phyloP scores from a whole-genome alignment of 164 flowering plant species.

The Macadamia integrifolia region DNA sequence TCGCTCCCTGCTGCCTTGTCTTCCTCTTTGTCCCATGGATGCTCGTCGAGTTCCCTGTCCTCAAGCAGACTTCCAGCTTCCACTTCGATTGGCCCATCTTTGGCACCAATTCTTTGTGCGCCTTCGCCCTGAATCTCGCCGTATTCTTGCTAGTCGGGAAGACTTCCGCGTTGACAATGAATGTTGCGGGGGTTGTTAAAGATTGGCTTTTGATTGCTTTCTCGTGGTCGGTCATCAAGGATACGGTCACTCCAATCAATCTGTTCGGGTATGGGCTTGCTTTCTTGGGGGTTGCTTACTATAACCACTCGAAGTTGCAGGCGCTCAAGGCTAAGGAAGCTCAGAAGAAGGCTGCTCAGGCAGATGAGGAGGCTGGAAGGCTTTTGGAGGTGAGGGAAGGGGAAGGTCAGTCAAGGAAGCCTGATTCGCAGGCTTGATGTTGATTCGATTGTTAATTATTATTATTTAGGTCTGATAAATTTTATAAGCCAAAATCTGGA shows the following conservation, averaged over 20 bases:
- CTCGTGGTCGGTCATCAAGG: conserved; percentile 25
- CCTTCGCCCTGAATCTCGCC: conserved; percentile 23
- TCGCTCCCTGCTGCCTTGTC: conserved; percentile 24
- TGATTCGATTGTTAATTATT: too few species aligned
- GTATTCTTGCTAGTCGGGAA: conserved; percentile 27
- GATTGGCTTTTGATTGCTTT: conserved; percentile 29
- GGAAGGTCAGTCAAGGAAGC: conserved; percentile 9
- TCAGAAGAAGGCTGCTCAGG: conserved; percentile 19
- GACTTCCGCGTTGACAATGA: conserved; percentile 27
- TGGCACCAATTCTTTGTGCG: conserved; percentile 24
- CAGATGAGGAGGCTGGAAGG: conserved; percentile 19
- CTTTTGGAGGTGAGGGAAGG: conserved; percentile 22
- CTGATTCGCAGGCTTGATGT: conserved; percentile 15
- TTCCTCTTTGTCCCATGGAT: conserved; percentile 26
- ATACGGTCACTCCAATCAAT: conserved; percentile 23
- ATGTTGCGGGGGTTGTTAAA: conserved; percentile 27
- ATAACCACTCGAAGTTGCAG: conserved; percentile 22
- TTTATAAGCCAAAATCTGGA: background rate
- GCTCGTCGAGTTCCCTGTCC: conserved; percentile 20
- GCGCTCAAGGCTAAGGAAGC: conserved; percentile 26
- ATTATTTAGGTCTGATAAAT: background rate
- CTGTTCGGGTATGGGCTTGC: conserved; percentile 28
- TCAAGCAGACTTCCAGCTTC: conserved; percentile 19
- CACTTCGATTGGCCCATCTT: conserved; percentile 19
- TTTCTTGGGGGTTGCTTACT: conserved; percentile 25